These are phyloP conservation scores for Polytrichum commune DNA, from an alignment of 225 moss, liverwort and hornwort species.

Conservation along the genomic window DNA sequence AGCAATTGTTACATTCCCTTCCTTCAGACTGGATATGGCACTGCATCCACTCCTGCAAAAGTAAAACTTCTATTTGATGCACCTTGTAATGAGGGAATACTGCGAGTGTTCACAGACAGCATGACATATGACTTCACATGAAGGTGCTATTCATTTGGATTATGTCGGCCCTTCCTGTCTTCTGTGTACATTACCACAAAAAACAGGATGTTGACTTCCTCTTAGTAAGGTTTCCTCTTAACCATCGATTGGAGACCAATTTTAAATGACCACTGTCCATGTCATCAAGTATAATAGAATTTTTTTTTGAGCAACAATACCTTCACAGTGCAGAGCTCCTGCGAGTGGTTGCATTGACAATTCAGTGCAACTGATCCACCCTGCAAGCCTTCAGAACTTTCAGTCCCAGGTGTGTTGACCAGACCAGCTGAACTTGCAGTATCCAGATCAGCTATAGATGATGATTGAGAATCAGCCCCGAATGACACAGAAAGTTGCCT, in stretches of 20 bases:
- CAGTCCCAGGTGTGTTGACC: conserved; percentile 1
- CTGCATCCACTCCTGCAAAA: not conserved
- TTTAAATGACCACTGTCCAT: no score
- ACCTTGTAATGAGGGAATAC: not conserved
- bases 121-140: not conserved
- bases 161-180: no score
- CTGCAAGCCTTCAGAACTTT: not conserved
- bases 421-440: conserved; percentile 4
- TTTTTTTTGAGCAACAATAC: not conserved
- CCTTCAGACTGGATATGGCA: not conserved
- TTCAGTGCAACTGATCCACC: not conserved
- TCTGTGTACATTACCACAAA: no score
- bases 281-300: not conserved
- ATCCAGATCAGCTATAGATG: conserved; percentile 7
- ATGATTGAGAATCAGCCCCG: conserved; percentile 19
- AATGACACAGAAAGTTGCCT: conserved; percentile 28
- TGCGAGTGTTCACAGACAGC: not conserved
- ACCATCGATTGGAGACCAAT: no score
- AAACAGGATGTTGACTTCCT: no score
- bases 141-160: not conserved
- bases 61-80: not conserved
- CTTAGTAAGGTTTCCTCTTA: no score
- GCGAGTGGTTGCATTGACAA: not conserved
- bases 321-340: not conserved
- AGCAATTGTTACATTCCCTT: not conserved